phyloP scores from a whole-genome alignment of 331 rosid species.

The Malus hybrid region DNA sequence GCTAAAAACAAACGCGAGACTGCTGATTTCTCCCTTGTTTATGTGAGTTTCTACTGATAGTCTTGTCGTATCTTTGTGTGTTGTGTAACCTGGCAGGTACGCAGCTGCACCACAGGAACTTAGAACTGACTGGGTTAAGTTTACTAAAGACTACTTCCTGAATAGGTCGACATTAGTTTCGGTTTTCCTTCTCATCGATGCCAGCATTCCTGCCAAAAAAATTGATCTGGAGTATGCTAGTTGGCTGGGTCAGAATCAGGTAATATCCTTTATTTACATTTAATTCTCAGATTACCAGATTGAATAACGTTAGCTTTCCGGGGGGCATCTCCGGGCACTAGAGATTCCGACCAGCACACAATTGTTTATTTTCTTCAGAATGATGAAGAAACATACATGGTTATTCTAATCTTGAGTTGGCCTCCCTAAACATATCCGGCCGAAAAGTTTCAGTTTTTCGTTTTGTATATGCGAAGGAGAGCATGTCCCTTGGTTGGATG shows the following conservation, averaged over 20 bases:
- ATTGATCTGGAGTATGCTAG: constrained; percentile 91
- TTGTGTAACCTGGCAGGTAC: constrained; percentile 45
- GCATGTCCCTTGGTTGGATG: neutral
- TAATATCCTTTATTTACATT: constrained; percentile 14
- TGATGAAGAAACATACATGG: neutral
- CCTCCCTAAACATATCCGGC: neutral
- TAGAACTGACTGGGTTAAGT: constrained; percentile 78
- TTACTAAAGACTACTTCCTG: constrained; percentile 88
- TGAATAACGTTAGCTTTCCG: neutral
- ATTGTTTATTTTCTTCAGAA: neutral
- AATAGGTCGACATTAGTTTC: constrained; percentile 77
- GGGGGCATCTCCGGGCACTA: neutral
- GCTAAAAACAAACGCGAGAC: neutral
- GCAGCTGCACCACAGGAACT: constrained; percentile 93
- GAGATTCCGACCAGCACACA: neutral
- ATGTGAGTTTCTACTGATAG: neutral
- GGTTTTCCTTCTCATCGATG: constrained; percentile 94
- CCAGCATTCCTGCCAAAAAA: constrained; percentile 87
- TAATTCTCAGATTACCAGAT: neutral
- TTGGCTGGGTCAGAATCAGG: constrained; percentile 98
- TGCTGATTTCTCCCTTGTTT: neutral
- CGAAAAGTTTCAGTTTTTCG: neutral
- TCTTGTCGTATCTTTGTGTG: neutral
- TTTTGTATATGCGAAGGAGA: neutral
- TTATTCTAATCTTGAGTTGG: neutral